Evolutionary conservation across 768 basidiomycete species (phyloP), one percentile per base, ranked within the genome.

Genomic region (Tricholoma furcatifolium): DNA sequence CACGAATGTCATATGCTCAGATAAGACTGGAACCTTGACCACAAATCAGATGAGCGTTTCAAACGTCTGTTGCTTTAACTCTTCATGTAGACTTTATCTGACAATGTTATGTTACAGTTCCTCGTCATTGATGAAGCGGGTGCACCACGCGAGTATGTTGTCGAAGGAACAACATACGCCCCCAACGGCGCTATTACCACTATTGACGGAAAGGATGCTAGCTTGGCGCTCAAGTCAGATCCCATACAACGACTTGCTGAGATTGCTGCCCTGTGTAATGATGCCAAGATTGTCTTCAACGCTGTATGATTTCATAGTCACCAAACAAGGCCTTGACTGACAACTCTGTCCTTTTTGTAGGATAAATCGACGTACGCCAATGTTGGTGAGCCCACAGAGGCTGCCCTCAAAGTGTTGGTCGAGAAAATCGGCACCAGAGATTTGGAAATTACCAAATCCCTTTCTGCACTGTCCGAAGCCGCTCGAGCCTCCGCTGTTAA

Each of bases 1-100:
- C 74, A 97, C 95, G 39, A 98, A 97, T 66, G 93, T 99, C 44
- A 98, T 99, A 60, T 99, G 96, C 69, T 95, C 93, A 3, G 96
- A 99, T 74, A 99, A 99, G 79, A 99, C 96, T 21, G 95, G 95
- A 44, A 95, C 93, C 31, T 65, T 97, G 63, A 97, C 94, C 9
- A 97, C 93, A 12, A 97, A 93, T 70, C 96, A 98, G 67, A 98
- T 98, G 96, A 91, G 92, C 62, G 91, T 98, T 20, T 88, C 91
- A 30, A 82, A 76, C 70, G 87, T 91, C 68, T 50, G 76, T 70
- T 11, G 31, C 21, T 34, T 24, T 20, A 23, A 11, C 23, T 38
- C 21, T 9, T 54, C 17, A n/a, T 17, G 24, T 41, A 42, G 47
- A 6, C 47, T n/a, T 17, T 50, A 38, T 36, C 50, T 46, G 18